These are phyloP conservation scores for Salix suchowensis DNA, from an alignment of 345 rosid genomes.

Conservation along the genomic window DNA sequence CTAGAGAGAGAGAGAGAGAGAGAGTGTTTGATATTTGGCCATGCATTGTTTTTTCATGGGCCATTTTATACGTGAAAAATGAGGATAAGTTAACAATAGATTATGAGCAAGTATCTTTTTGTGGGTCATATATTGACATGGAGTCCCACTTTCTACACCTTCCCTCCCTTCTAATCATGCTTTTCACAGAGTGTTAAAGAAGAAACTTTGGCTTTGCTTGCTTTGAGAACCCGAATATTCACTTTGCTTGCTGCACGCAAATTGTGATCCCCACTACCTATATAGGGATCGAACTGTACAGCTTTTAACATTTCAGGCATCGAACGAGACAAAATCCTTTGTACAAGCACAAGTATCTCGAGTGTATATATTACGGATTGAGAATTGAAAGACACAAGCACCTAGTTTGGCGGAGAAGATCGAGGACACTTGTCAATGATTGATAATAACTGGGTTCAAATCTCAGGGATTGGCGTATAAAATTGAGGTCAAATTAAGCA, in stretches of 20 bases:
- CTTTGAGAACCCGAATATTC: neutral
- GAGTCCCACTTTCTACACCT: slow-evolving; percentile 30
- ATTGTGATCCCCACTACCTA: neutral
- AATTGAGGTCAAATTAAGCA: slow-evolving; percentile 18
- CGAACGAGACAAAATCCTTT: neutral
- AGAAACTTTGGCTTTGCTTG: slow-evolving; percentile 21
- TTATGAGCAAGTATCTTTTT: neutral
- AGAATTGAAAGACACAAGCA: neutral
- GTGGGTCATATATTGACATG: slow-evolving; percentile 33
- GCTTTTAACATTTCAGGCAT: neutral
- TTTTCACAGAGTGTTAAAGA: slow-evolving; percentile 18
- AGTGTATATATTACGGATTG: neutral
- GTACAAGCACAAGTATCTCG: neutral
- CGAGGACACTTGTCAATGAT: slow-evolving; percentile 9
- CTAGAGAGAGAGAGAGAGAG: neutral
- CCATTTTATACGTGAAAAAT: slow-evolving; percentile 36
- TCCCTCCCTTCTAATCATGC: slow-evolving; percentile 8
- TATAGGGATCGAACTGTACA: neutral
- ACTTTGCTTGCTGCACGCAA: slow-evolving; percentile 17
- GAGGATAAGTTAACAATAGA: neutral
- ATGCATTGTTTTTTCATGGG: slow-evolving; percentile 37
- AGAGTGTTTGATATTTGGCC: slow-evolving; percentile 29
- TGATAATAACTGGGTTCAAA: slow-evolving; percentile 11
- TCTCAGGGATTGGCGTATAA: slow-evolving; percentile 4
- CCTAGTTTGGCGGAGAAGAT: slow-evolving; percentile 21